These are phyloP conservation scores for Agaricales sp. DNA, from an alignment of 1,284 basidiomycete species.

Conservation along the genomic window DNA sequence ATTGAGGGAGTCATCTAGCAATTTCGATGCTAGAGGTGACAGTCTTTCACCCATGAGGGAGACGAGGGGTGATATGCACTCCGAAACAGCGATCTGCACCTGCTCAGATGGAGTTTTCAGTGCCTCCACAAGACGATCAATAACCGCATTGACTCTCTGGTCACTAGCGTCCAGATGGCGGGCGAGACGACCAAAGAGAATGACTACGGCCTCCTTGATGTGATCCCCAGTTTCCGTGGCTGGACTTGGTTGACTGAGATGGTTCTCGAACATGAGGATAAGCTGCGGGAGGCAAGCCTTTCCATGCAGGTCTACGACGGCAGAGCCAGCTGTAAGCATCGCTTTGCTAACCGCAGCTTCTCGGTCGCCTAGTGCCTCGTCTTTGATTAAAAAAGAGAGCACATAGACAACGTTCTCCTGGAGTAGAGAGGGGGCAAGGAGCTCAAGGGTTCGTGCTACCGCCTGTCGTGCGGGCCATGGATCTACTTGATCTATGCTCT, in stretches of 20 bases:
- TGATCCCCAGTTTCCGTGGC: conserved; percentile 73
- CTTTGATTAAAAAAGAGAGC: conserved; percentile 81
- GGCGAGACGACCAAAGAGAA: conserved; percentile 90
- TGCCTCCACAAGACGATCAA: conserved; percentile 85
- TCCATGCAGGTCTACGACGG: conserved; percentile 82
- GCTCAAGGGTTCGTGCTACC: conserved; percentile 61
- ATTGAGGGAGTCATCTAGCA: conserved; percentile 71
- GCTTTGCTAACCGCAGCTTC: conserved; percentile 73
- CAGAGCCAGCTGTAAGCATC: conserved; percentile 82
- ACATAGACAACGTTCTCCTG: conserved; percentile 65
- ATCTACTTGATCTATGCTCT: conserved; percentile 85
- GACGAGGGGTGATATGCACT: conserved; percentile 87
- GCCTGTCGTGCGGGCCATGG: conserved; percentile 86
- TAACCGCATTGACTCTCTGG: conserved; percentile 70
- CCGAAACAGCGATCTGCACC: conserved; percentile 94
- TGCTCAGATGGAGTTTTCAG: conserved; percentile 93
- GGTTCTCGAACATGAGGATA: conserved; percentile 79
- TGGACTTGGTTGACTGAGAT: conserved; percentile 54
- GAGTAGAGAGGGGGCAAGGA: conserved; percentile 61
- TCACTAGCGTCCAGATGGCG: conserved; percentile 79
- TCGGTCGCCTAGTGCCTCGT: conserved; percentile 85
- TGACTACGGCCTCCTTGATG: conserved; percentile 92
- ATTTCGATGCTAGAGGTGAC: conserved; percentile 10
- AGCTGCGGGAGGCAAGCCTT: conserved; percentile 63
- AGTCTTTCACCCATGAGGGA: conserved; percentile 41